Base-by-base conservation (phyloP, 306 rosid species). In the Lagenaria siceraria region DNA sequence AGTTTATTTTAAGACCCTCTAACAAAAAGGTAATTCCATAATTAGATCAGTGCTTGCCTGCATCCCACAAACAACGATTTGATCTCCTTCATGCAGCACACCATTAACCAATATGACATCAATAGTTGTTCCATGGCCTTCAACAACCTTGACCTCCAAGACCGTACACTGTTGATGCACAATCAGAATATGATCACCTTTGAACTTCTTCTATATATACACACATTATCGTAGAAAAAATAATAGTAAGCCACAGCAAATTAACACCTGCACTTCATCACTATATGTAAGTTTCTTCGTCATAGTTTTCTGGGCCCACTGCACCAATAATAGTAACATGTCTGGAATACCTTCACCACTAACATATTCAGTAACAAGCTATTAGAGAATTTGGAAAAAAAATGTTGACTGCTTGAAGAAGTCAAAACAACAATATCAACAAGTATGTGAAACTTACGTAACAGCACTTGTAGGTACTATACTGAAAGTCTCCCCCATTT, bases 311-410 rank as follows among this genome's bases (percentile, higher is more conserved):
- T 95, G 97, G 71, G 96, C 83, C 97, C 97, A 90, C 40, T 95
- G 92, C 81, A 95, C 90, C 87, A 92, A 85, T 54, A 95, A 79
- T 58, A 95, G 84, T 55, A 95, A 81, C 86, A 95, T 6, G 82
- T 95, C 99, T 5, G 99, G 99, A 82, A 90, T 85, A 51, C 97
- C 99, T 86, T 95, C 99, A 35, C 99, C 99, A 64, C 97, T 95
- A 85, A 62, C 79, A 82, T 42, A 84, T 78, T 54, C 65, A 85
- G 73, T 63, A 75, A 38, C 71, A 75, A 84, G 74, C 17, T 49
- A 82, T 86, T 76, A 89, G 71, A 52, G 63, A 55, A 56, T 46
- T 64, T 27, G 40, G 65, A 21, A 1, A 29, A 64, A 24, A 60
- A 25, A 69, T 17, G 43, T 29, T 40, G 10, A 42, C 58, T 31